Evolutionary conservation across 2,329 filamentous ascomycete genomes (phyloP), one percentile per base, ranked within the genome.

Genomic region (Pseudogymnoascus verrucosus): DNA sequence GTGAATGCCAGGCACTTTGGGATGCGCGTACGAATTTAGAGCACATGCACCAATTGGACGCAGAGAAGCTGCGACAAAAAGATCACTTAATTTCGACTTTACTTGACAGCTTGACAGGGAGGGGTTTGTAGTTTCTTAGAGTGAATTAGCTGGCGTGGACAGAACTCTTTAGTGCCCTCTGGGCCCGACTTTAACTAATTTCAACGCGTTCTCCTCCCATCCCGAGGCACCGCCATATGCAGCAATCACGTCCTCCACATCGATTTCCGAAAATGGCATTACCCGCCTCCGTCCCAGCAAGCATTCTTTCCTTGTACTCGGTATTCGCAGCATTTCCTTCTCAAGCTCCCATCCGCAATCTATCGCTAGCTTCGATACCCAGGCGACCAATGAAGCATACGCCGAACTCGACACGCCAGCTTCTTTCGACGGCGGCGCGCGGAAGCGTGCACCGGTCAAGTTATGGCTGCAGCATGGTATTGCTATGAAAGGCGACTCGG

Each of bases 401-500:
- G 89, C 88, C 3, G 91, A 96, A 10, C 81, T 80, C 64, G 67
- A 75, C 1, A 67, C 63, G 4, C 64, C 65, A 5, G 64, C 57
- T 12, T 68, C 66, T 60, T 73, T 73, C 5, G 84, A 83, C 7
- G 80, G 77, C 7, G 82, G 81, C 14, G 90, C 89, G 16, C 95
- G 86, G 73, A 89, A 95, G 65, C 77, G 81, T 23, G 84, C 83
- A 1, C 95, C 95, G 0, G 87, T 85, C 1, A 99, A 84, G 64
- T 89, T 84, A 77, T 98, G 92, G 67, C 91, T 96, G 78, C 95
- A 99, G 78, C 95, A 99, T 1, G 95, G 95, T 51, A 99, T 96
- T 69, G 90, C 89, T 66, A 99, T 85, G 75, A 97, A 99, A 0
- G 92, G 89, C 10, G 89, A 89, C 1, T 84, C 77, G 0, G 89